These are phyloP conservation scores for Antitrichia curtipendula DNA, from an alignment of 225 moss, liverwort and hornwort genomes.

Conservation along the genomic window DNA sequence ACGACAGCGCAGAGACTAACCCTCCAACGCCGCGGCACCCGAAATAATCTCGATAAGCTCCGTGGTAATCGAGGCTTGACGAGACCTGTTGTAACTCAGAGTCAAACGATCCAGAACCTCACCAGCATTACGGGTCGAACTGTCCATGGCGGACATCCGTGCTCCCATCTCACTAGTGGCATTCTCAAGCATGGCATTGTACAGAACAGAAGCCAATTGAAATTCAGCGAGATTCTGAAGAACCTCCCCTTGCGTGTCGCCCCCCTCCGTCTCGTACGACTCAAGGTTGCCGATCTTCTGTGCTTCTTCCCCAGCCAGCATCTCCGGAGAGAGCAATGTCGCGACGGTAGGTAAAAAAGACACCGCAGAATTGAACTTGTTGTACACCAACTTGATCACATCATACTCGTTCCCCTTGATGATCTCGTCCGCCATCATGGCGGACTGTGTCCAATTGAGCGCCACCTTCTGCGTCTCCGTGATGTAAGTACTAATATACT, in stretches of 20 bases:
- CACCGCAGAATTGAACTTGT: slow-evolving; percentile 78
- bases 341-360: slow-evolving; percentile 75
- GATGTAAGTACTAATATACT: slow-evolving; percentile 47
- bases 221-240: slow-evolving; percentile 86
- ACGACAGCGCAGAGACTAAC: not conserved
- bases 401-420: slow-evolving; percentile 75
- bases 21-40: slow-evolving; percentile 93
- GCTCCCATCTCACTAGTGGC: slow-evolving; percentile 97
- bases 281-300: slow-evolving; percentile 42
- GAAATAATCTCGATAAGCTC: slow-evolving; percentile 98
- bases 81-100: slow-evolving; percentile 93
- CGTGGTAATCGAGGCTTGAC: slow-evolving; percentile 87
- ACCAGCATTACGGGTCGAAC: slow-evolving; percentile 85
- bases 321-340: slow-evolving; percentile 73
- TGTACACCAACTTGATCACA: slow-evolving; percentile 77
- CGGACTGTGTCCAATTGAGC: slow-evolving; percentile 66
- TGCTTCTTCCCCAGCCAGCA: slow-evolving; percentile 41
- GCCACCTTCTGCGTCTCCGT: slow-evolving; percentile 78
- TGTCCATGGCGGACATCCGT: slow-evolving; percentile 99
- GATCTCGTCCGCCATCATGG: slow-evolving; percentile 93
- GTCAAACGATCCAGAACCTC: slow-evolving; percentile 92
- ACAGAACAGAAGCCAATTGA: slow-evolving; percentile 70
- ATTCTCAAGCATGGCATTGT: slow-evolving; percentile 73
- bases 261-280: slow-evolving; percentile 64
- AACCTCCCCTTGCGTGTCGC: slow-evolving; percentile 58